A percentile compares a stretch with the other conserved stretches of the same genome.
Evolutionary conservation across 2,329 filamentous ascomycete species (phyloP).

Genomic region (Fusarium humuli): DNA sequence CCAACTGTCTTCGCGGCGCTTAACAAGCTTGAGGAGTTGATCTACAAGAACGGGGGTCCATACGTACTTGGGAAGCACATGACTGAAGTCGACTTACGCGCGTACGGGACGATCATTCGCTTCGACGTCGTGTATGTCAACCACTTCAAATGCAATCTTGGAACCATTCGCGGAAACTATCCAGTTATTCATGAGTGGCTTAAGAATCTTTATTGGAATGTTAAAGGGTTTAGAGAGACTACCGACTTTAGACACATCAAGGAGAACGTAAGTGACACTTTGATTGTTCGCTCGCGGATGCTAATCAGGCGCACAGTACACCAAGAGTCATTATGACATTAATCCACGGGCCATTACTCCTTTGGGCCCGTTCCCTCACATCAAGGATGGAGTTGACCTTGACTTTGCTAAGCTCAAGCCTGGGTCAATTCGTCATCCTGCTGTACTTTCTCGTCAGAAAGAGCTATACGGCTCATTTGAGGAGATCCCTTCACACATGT

Average conservation of each 20-base stretch:
- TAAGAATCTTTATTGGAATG: slow-evolving; percentile 77
- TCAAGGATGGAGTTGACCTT: slow-evolving; percentile 39
- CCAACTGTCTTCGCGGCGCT: slow-evolving; percentile 72
- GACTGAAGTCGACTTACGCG: slow-evolving; percentile 76
- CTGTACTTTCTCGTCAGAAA: slow-evolving; percentile 41
- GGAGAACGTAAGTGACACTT: slow-evolving; percentile 58
- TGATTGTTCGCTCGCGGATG: neutral
- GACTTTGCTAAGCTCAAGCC: slow-evolving; percentile 39
- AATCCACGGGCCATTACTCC: slow-evolving; percentile 47
- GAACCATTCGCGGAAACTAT: slow-evolving; percentile 72
- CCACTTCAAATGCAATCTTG: slow-evolving; percentile 74
- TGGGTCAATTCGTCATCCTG: slow-evolving; percentile 39
- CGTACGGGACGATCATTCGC: slow-evolving; percentile 73
- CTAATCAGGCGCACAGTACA: slow-evolving; percentile 34
- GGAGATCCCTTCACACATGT: neutral
- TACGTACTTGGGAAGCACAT: slow-evolving; percentile 73
- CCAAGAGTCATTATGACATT: slow-evolving; percentile 45
- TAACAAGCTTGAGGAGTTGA: slow-evolving; percentile 70
- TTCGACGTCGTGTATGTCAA: slow-evolving; percentile 77
- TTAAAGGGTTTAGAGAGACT: slow-evolving; percentile 60
- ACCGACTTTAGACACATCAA: slow-evolving; percentile 77
- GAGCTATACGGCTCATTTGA: slow-evolving; percentile 30
- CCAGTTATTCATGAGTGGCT: slow-evolving; percentile 77
- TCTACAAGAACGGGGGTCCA: slow-evolving; percentile 58
- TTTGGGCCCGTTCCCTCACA: slow-evolving; percentile 43